These are phyloP conservation scores for Penicillium roqueforti DNA, from an alignment of 495 filamentous ascomycete genomes.

Conservation along the genomic window DNA sequence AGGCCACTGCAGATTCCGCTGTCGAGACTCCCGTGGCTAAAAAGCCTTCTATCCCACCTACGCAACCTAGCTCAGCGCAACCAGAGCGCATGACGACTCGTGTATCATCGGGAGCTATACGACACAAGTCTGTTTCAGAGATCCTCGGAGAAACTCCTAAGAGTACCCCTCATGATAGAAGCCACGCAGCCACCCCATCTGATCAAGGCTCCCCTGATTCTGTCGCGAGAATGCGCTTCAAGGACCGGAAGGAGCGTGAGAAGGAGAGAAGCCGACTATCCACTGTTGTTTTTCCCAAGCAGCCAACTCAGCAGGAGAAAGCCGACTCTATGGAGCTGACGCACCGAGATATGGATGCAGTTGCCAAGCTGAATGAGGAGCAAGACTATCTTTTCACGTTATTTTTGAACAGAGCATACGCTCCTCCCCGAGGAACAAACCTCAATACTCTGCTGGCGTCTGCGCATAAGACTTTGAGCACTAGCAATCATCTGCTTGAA, in stretches of 20 bases:
- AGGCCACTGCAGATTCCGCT: constrained; percentile 10
- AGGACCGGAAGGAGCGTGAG: constrained; percentile 53
- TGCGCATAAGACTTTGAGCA: constrained; percentile 78
- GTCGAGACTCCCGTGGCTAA: constrained; percentile 10
- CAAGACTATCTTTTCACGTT: constrained; percentile 79
- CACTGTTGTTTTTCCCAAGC: constrained; percentile 76
- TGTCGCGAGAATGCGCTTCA: constrained; percentile 48
- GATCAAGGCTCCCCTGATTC: constrained; percentile 41
- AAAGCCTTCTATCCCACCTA: constrained; percentile 17
- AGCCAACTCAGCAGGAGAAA: constrained; percentile 41
- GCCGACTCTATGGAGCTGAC: constrained; percentile 33
- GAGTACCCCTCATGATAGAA: constrained; percentile 33
- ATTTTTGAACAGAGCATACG: constrained; percentile 66
- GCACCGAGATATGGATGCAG: constrained; percentile 44
- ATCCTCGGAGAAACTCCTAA: constrained; percentile 62
- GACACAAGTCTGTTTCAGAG: constrained; percentile 70
- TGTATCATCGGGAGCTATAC: constrained; percentile 62
- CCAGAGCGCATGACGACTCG: constrained; percentile 59
- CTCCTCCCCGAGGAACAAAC: constrained; percentile 52
- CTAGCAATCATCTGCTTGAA: constrained; percentile 67
- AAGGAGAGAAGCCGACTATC: constrained; percentile 64
- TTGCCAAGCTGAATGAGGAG: constrained; percentile 48
- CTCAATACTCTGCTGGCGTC: constrained; percentile 66
- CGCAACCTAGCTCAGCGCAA: constrained; percentile 26
- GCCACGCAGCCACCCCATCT: constrained; percentile 19